phyloP scores from a whole-genome alignment of 371 early-diverging fungal genomes.

The Smittium mucronatum region DNA sequence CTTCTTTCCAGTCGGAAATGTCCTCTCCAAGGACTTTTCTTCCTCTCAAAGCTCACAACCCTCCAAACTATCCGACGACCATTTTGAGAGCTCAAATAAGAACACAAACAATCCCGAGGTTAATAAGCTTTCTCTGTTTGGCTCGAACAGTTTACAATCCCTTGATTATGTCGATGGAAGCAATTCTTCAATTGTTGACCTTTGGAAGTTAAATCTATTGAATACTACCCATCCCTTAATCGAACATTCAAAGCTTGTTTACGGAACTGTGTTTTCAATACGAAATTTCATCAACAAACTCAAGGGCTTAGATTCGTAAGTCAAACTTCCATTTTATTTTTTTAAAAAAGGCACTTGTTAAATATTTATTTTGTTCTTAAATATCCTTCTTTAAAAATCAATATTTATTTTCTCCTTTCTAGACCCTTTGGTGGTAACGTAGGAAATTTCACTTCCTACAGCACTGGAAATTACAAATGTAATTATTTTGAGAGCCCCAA shows the following conservation, averaged over 20 bases:
- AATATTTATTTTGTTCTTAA: not conserved
- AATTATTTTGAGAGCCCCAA: constrained; percentile 81
- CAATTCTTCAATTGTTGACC: constrained; percentile 29
- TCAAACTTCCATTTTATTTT: not conserved
- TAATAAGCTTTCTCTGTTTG: no score
- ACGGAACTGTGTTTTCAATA: constrained; percentile 78
- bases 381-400: not conserved
- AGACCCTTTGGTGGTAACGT: constrained; percentile 34
- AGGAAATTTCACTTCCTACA: constrained; percentile 64
- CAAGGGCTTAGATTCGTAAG: constrained; percentile 23
- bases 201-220: constrained; percentile 30
- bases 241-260: constrained; percentile 86
- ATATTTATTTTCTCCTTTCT: not conserved
- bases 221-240: constrained; percentile 44
- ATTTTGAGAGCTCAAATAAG: constrained; percentile 11
- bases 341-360: not conserved
- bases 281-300: constrained; percentile 77
- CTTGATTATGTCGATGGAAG: constrained; percentile 29
- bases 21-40: not conserved
- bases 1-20: not conserved
- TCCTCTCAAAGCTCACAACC: not conserved
- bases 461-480: constrained; percentile 69
- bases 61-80: not conserved
- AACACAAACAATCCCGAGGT: constrained; percentile 18
- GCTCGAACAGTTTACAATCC: constrained; percentile 12